Evolutionary conservation across 2,329 filamentous ascomycete species (phyloP).

Genomic region (Fusarium penzigii): DNA sequence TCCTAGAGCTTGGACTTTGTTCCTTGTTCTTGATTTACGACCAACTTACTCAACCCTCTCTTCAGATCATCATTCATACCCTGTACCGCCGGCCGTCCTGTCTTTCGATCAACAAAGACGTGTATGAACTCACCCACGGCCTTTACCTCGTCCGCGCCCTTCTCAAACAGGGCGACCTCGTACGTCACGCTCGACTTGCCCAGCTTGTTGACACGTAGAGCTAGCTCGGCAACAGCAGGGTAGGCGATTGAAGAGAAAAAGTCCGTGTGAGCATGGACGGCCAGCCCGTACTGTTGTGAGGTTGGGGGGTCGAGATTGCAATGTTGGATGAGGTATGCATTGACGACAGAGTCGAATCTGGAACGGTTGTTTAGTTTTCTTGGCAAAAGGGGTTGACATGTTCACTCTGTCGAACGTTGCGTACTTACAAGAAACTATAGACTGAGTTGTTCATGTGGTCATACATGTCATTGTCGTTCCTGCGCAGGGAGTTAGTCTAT

Average conservation of each 20-base stretch:
- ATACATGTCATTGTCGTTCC: slow-evolving; percentile 95
- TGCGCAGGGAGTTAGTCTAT: slow-evolving; percentile 36
- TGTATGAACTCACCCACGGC: slow-evolving; percentile 86
- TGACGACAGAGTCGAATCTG: slow-evolving; percentile 86
- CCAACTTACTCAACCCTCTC: slow-evolving; percentile 58
- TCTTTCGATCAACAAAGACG: slow-evolving; percentile 80
- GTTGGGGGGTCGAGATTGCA: slow-evolving; percentile 72
- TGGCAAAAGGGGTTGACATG: neutral
- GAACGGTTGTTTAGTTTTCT: neutral
- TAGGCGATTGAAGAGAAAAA: slow-evolving; percentile 83
- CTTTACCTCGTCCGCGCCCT: slow-evolving; percentile 68
- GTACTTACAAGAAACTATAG: slow-evolving; percentile 71
- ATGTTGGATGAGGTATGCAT: slow-evolving; percentile 80
- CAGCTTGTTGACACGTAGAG: slow-evolving; percentile 78
- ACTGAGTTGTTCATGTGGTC: slow-evolving; percentile 89
- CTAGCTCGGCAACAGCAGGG: slow-evolving; percentile 79
- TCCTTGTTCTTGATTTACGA: slow-evolving; percentile 31
- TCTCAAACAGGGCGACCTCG: slow-evolving; percentile 83
- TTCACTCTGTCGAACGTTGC: neutral
- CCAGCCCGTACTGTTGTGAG: slow-evolving; percentile 75
- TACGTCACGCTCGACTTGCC: slow-evolving; percentile 87
- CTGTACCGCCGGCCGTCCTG: slow-evolving; percentile 63
- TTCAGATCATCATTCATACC: slow-evolving; percentile 66
- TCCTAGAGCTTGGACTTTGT: slow-evolving; percentile 15
- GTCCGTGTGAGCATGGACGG: slow-evolving; percentile 82